phyloP scores from a whole-genome alignment of 2,329 filamentous ascomycete genomes.

The Cordyceps pruinosa region DNA sequence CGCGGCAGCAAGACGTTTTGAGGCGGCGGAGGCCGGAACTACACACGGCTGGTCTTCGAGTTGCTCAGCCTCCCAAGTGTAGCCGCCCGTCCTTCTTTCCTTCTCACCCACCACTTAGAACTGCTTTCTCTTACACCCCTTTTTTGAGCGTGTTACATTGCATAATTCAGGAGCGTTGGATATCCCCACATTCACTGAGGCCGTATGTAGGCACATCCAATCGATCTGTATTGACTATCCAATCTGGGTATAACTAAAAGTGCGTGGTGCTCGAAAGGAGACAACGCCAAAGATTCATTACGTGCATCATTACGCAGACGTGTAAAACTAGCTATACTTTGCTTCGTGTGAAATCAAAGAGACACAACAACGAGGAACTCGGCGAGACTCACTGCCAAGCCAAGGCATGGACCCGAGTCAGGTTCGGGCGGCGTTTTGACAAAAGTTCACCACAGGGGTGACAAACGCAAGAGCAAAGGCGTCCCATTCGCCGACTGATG shows the following conservation, averaged over 20 bases:
- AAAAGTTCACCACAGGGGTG: not conserved
- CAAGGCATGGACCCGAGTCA: not conserved
- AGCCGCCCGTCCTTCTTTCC: not conserved
- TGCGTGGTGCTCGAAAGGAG: not conserved
- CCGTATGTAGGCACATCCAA: not conserved
- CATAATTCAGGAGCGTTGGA: not conserved
- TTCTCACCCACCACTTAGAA: not conserved
- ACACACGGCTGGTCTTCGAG: not conserved
- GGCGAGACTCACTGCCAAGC: not conserved
- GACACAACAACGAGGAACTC: not conserved
- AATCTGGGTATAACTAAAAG: constrained; percentile 7
- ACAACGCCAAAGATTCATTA: not conserved
- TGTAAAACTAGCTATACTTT: not conserved
- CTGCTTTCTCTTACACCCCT: not conserved
- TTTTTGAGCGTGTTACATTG: not conserved
- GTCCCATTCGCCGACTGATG: not conserved
- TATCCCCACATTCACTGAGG: not conserved
- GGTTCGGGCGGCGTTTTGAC: not conserved
- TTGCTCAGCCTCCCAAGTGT: not conserved
- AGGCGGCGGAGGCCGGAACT: not conserved
- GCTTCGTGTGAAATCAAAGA: not conserved
- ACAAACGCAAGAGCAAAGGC: not conserved
- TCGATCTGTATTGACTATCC: constrained; percentile 2
- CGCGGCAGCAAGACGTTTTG: not conserved
- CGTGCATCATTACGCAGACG: not conserved